phyloP scores from a whole-genome alignment of 805 yeast species.

The Candida nitratophila region DNA sequence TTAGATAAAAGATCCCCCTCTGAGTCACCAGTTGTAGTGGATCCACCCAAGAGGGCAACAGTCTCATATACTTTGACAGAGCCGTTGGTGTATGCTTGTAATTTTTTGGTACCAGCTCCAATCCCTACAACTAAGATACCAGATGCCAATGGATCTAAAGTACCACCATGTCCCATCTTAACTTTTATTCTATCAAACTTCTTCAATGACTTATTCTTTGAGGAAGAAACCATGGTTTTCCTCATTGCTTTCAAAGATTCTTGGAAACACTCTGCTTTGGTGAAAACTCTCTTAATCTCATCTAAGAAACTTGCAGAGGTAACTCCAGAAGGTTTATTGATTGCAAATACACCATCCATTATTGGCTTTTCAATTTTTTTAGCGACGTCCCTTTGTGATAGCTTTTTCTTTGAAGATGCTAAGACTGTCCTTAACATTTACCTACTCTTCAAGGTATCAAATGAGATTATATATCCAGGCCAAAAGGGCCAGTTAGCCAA shows the following conservation, averaged over 20 bases:
- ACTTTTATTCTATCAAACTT: slow-evolving; percentile 51
- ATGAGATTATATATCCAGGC: too few species aligned
- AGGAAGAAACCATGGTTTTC: slow-evolving; percentile 36
- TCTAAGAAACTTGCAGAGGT: slow-evolving; percentile 71
- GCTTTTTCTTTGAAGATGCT: too few species aligned
- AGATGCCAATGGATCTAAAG: slow-evolving; percentile 92
- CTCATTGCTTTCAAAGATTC: slow-evolving; percentile 44
- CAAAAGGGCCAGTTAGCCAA: too few species aligned
- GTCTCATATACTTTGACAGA: slow-evolving; percentile 79
- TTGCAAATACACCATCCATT: slow-evolving; percentile 92
- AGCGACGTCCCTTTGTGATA: too few species aligned
- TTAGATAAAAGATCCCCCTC: slow-evolving; percentile 75
- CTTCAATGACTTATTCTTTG: slow-evolving; percentile 41
- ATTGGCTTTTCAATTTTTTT: slow-evolving; percentile 2
- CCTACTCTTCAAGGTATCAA: too few species aligned
- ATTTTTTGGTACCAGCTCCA: slow-evolving; percentile 83
- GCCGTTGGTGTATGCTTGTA: slow-evolving; percentile 64
- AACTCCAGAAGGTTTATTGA: slow-evolving; percentile 82
- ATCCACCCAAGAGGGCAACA: slow-evolving; percentile 77
- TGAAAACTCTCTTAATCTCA: slow-evolving; percentile 56
- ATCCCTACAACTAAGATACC: slow-evolving; percentile 90
- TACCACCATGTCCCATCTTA: slow-evolving; percentile 98
- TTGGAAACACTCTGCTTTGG: slow-evolving; percentile 50
- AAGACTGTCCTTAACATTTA: too few species aligned
- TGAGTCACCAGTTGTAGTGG: slow-evolving; percentile 90